Conservation (phyloP, 1,284 basidiomycete species). For the Cryptococcus neoformans region DNA sequence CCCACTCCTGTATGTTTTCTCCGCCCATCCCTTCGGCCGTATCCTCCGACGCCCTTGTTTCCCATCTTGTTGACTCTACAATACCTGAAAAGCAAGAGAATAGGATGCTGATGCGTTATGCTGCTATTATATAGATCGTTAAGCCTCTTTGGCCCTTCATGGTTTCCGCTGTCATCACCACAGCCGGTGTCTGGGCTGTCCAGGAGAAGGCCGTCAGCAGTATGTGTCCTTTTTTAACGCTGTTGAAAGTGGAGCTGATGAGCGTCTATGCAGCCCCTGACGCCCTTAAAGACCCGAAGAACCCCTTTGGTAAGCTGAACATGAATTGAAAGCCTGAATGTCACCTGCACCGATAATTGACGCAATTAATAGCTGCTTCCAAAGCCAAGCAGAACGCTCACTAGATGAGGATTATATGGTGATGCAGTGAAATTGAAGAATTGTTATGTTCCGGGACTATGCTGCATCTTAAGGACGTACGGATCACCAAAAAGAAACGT, state of each 20-base stretch:
- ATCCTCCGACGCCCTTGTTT: slow-evolving; percentile 3
- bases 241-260: not conserved
- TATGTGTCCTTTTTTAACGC: not conserved
- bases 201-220: slow-evolving; percentile 14
- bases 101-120: not conserved
- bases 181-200: slow-evolving; percentile 45
- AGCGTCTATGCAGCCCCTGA: slow-evolving; percentile 21
- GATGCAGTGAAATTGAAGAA: slow-evolving; percentile 10
- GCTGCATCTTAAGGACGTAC: too few species aligned
- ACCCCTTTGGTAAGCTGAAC: slow-evolving; percentile 25
- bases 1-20: slow-evolving; percentile 42
- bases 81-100: not conserved
- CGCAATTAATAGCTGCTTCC: slow-evolving; percentile 12
- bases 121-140: slow-evolving; percentile 4
- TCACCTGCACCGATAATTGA: not conserved
- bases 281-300: slow-evolving; percentile 34
- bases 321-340: too few species aligned
- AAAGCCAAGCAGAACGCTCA: slow-evolving; percentile 18
- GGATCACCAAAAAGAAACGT: too few species aligned
- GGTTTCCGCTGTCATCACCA: slow-evolving; percentile 52
- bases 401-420: slow-evolving; percentile 7
- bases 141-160: slow-evolving; percentile 22
- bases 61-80: not conserved
- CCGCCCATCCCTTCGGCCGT: not conserved
- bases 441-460: not conserved